phyloP scores from a whole-genome alignment of 2,329 filamentous ascomycete genomes.

The Arthroderma sp. region DNA sequence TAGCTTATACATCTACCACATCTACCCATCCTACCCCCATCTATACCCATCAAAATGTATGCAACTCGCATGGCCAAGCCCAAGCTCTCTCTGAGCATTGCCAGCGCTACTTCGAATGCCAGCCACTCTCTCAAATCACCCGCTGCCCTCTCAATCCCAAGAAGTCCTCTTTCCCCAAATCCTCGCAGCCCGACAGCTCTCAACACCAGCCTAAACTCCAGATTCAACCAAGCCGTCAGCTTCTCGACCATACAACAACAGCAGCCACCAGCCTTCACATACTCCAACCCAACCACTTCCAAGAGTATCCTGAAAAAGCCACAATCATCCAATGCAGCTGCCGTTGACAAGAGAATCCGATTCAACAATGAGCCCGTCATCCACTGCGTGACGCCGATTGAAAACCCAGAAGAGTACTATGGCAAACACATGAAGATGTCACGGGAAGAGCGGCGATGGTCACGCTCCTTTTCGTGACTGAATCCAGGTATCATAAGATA shows the following conservation, averaged over 20 bases:
- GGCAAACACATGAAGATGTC: slow-evolving; percentile 34
- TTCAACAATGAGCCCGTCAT: slow-evolving; percentile 33
- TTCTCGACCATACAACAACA: slow-evolving; percentile 28
- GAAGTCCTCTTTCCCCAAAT: slow-evolving; percentile 32
- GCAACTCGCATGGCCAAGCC: slow-evolving; percentile 30
- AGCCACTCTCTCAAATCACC: slow-evolving; percentile 33
- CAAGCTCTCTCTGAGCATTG: slow-evolving; percentile 36
- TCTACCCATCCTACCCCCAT: too few relatives aligned
- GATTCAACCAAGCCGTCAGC: slow-evolving; percentile 20
- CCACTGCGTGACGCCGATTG: slow-evolving; percentile 36
- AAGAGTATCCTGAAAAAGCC: slow-evolving; percentile 38
- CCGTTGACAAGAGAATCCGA: slow-evolving; percentile 26
- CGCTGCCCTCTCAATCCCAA: slow-evolving; percentile 15
- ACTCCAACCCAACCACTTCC: slow-evolving; percentile 31
- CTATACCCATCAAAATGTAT: slow-evolving; percentile 22
- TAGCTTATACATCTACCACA: too few relatives aligned
- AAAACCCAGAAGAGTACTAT: slow-evolving; percentile 36
- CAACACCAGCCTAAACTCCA: slow-evolving; percentile 21
- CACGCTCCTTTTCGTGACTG: slow-evolving; percentile 1
- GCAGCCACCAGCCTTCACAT: slow-evolving; percentile 24
- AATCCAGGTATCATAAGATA: too few relatives aligned
- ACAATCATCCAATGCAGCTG: slow-evolving; percentile 8
- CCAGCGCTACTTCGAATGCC: slow-evolving; percentile 21
- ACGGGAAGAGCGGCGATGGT: slow-evolving; percentile 35
- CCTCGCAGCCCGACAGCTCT: slow-evolving; percentile 27